Evolutionary conservation across 1,284 basidiomycete species (phyloP), one percentile per base, ranked within the genome.

Genomic region (Thecaphora frezii): DNA sequence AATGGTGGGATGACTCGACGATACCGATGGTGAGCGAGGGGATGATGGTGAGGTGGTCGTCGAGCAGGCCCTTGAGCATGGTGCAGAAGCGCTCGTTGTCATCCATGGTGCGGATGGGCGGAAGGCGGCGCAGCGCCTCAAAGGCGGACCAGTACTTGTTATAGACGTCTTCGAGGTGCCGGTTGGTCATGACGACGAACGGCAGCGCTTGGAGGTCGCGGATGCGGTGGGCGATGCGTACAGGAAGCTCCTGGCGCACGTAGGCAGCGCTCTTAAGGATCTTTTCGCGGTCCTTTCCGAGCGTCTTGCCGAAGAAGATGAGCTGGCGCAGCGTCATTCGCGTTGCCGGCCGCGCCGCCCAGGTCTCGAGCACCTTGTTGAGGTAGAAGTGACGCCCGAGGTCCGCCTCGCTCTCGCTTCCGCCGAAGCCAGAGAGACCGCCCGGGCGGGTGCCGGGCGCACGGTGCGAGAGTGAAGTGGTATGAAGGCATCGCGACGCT

Each of bases 151-250:
- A 77, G 64, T 81, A 82, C 21, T 80, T 71, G 25, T 91, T 87
- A 69, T 93, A 93, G 33, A 94, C 90, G 65, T 85, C 86, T 23
- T 88, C 87, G 7, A 94, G 85, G 1, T 88, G 86, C 72, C 91
- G 89, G 65, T 93, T 89, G 4, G 89, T 90, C 49, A 93, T 91
- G 10, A 92, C 91, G 24, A 90, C 86, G 74, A 89, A 93, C 0
- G 92, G 91, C 38, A 94, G 81, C 2, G 86, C 82, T 80, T 94
- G 91, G 67, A 94, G 83, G 73, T 94, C 91, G 54, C 90, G 85
- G 58, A 94, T 82, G 41, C 92, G 85, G 78, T 93, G 91, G 3
- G 91, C 89, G 75, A 94, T 89, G 44, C 91, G 86, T 16, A 92
- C 86, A 14, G 92, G 90, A 9, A 94, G 81, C 75, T 94, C 92